Evolutionary conservation across 495 filamentous ascomycete genomes (phyloP).

Genomic region (Trichodelitschia bisporula): DNA sequence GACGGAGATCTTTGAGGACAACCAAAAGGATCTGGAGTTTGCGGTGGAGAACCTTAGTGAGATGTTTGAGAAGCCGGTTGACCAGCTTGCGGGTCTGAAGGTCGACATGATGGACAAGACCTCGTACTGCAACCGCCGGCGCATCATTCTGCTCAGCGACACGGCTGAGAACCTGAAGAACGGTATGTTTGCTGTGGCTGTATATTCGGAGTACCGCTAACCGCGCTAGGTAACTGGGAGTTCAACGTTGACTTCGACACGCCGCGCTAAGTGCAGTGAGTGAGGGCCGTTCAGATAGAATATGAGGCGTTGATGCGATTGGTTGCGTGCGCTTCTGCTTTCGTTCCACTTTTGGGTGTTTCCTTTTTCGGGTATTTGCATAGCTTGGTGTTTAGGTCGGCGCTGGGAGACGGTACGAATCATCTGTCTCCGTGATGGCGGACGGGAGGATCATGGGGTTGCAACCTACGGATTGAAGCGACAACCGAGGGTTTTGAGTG

Average conservation of each 20-base stretch:
- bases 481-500: too few species aligned
- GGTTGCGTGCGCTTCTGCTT: background rate
- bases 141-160: slow-evolving; percentile 70
- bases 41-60: slow-evolving; percentile 85
- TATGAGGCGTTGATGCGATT: background rate
- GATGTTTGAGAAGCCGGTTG: slow-evolving; percentile 90
- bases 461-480: too few species aligned
- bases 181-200: slow-evolving; percentile 26
- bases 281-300: background rate
- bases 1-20: slow-evolving; percentile 94
- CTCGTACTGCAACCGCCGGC: slow-evolving; percentile 75
- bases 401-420: too few species aligned
- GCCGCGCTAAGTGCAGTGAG: slow-evolving; percentile 1
- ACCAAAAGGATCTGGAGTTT: slow-evolving; percentile 93
- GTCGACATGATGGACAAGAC: slow-evolving; percentile 98
- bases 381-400: too few species aligned
- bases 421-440: too few species aligned
- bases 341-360: background rate
- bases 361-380: too few species aligned
- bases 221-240: slow-evolving; percentile 13
- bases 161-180: slow-evolving; percentile 76
- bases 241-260: slow-evolving; percentile 13
- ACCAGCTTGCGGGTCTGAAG: slow-evolving; percentile 64
- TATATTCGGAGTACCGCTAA: background rate
- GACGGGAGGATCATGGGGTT: too few species aligned